Evolutionary conservation across 192 early-diverging fungal genomes (phyloP), one percentile per base, ranked within the genome.

Genomic region (Piromyces finnis): DNA sequence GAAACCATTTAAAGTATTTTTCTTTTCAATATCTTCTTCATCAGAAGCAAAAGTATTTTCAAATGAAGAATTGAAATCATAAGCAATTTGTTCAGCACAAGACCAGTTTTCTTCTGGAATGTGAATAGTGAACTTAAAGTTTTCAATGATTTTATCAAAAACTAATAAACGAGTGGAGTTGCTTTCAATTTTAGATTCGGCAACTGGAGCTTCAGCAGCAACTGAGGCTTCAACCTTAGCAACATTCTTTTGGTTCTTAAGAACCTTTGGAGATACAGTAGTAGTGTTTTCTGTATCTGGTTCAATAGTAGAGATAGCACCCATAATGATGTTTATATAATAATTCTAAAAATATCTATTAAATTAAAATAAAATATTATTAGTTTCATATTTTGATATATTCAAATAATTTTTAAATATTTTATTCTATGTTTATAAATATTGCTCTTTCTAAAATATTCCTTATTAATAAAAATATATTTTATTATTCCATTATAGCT

Each of bases 81-180:
- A 94, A 37, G 92, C 89, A 81, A 95, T 84, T 79, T 92, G 91
- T 85, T 97, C 95, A 80, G 95, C 95, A 29, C 91, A 88, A 3
- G 93, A 93, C 95, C 95, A 97, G 81, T 94, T 90, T 84, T 92
- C 88, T 79, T 92, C 88, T 81, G 95, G 94, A 28, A 97, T 90
- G 37, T 93, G 85, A 79, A 97, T 90, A 27, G 94, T 90, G 81
- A 95, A 87, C 84, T 97, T 93, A 82, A 90, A 89, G 30, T 90
- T 88, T 80, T 88, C 89, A 68, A 68, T 68, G n/a, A 68, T 68
- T 68, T 68, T 68, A 68, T 68, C 51, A 18, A 68, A 68, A 68
- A 68, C 51, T 68, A 68, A 68, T 68, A 68, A 68, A 68, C 51
- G 51, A 68, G 51, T 68, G n/a, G 51, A 68, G 26, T 68, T 68